Percentiles rank a stretch among this genome's conserved stretches.
These are phyloP conservation scores for Alternaria infectoria DNA, from an alignment of 2,329 filamentous ascomycete species.

Conservation along the genomic window DNA sequence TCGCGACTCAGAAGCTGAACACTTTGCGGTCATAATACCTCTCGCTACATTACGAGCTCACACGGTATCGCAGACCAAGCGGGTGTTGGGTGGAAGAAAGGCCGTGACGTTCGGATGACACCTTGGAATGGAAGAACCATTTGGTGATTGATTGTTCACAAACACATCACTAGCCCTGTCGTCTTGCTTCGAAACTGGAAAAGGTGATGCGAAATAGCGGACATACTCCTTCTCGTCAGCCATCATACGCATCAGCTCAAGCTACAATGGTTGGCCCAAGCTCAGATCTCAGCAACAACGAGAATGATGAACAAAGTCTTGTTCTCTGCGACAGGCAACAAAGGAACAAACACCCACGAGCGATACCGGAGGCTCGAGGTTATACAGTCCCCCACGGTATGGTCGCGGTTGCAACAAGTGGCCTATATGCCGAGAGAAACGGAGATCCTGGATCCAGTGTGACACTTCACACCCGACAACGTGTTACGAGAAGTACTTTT, in stretches of 20 bases:
- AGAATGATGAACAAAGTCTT: background rate
- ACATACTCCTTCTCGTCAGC: background rate
- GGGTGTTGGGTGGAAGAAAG: background rate
- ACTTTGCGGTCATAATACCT: background rate
- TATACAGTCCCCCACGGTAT: background rate
- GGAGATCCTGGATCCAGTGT: background rate
- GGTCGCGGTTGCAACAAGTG: background rate
- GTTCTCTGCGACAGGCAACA: background rate
- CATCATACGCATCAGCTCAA: background rate
- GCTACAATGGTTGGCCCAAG: background rate
- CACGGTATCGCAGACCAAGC: background rate
- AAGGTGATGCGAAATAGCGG: background rate
- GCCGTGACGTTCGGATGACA: background rate
- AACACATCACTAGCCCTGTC: background rate
- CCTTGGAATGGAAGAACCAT: background rate
- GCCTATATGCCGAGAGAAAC: background rate
- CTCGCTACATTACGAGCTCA: background rate
- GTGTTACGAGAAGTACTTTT: background rate
- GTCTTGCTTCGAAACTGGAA: background rate
- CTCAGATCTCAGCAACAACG: background rate
- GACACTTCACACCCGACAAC: background rate
- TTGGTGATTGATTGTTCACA: background rate
- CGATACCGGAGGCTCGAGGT: background rate
- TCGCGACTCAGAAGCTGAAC: background rate
- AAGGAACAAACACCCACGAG: background rate